Evolutionary conservation across 2,329 filamentous ascomycete genomes (phyloP), one percentile per base, ranked within the genome.

Genomic region (Teratosphaeria zuluensis): DNA sequence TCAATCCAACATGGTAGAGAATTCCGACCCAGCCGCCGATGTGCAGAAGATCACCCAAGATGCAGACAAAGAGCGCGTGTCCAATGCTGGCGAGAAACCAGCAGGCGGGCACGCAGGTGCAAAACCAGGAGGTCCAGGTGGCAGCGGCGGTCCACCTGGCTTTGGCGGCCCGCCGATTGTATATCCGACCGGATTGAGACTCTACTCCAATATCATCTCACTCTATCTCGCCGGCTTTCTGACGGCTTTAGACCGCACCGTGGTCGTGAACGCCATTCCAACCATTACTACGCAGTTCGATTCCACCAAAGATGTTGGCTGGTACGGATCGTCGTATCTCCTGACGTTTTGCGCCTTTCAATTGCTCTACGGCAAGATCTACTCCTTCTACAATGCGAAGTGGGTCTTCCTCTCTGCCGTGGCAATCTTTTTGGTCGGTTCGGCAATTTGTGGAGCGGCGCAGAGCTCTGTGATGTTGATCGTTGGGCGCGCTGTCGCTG

Each of bases 231-330:
- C 63, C 14, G 46, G 62, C 14, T 54, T 61, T 46, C 58, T 66
- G 16, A 56, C 51, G 4, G 59, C 53, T 12, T 56, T 68, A 1
- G 65, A 66, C 46, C 38, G 31, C 16, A 60, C 57, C 32, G 74
- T 74, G 55, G 65, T 73, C 42, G 66, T 71, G 7, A 72, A 69
- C 7, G 71, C 77, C 1, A 75, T 79, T 28, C 77, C 77, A 5
- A 69, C 66, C 21, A 78, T 80, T 51, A 79, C 77, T 0, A 72
- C 78, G 62, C 65, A 78, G 48, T 80, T 79, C 62, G 67, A 78
- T 33, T 74, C 76, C 1, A 65, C 76, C 32, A 66, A 69, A 1
- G 76, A 53, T 42, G 31, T 58, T 14, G 54, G 55, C 11, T 60
- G 58, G 55, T 60, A 59, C 58, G 48, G 35, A 2, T 55, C 62